Evolutionary conservation across 2,329 filamentous ascomycete genomes (phyloP).

Genomic region (Trichoderma simmonsii): DNA sequence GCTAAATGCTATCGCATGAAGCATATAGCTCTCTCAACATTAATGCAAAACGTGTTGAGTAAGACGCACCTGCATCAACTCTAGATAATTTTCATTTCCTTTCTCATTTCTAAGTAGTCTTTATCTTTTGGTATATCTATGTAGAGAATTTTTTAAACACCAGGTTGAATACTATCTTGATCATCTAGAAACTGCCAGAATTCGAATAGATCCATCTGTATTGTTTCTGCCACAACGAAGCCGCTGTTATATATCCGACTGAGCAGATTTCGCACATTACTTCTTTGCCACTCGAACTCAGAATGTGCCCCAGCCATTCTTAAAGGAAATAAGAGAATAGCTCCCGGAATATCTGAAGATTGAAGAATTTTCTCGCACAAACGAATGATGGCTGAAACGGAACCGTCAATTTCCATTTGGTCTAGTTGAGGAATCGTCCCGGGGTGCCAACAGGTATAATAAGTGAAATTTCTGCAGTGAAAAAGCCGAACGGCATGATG

Average conservation of each 20-base stretch:
- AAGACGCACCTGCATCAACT: background rate
- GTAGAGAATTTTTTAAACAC: background rate
- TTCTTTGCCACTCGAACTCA: background rate
- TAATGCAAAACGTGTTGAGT: too few relatives aligned
- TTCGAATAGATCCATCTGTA: constrained; percentile 24
- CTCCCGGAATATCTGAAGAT: constrained; percentile 21
- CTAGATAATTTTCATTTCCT: background rate
- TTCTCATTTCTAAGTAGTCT: background rate
- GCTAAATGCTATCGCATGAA: background rate
- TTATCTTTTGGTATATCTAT: background rate
- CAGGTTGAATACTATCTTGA: background rate
- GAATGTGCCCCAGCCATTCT: constrained; percentile 25
- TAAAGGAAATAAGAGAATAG: constrained; percentile 26
- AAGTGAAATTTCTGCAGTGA: constrained; percentile 26
- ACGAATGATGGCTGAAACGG: constrained; percentile 4
- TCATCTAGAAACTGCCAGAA: constrained; percentile 22
- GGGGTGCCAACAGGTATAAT: constrained; percentile 23
- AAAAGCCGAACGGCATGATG: constrained; percentile 24
- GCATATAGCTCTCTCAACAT: background rate
- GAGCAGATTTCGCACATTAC: constrained; percentile 3
- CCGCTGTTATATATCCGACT: constrained; percentile 22
- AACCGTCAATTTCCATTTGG: background rate
- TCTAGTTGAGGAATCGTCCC: constrained; percentile 17
- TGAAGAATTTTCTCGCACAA: constrained; percentile 5
- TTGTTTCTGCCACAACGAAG: constrained; percentile 26